These are phyloP conservation scores for Candida railenensis DNA, from an alignment of 805 yeast species.

Conservation along the genomic window DNA sequence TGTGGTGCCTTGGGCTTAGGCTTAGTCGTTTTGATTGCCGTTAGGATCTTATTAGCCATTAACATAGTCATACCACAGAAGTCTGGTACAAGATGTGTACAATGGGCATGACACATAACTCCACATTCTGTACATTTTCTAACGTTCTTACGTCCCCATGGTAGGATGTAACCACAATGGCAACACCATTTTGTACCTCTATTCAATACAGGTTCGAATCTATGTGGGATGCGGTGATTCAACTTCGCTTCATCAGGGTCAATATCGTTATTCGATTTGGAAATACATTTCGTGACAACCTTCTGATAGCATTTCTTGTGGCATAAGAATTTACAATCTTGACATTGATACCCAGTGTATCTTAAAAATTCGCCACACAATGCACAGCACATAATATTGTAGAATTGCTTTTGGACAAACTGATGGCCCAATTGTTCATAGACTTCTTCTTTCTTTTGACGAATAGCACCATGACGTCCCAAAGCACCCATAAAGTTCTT, in stretches of 20 bases:
- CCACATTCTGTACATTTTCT: conserved; percentile 94
- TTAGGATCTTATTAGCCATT: conserved; percentile 85
- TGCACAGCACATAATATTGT: conserved; percentile 96
- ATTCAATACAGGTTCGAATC: conserved; percentile 89
- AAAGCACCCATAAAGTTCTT: conserved; percentile 43
- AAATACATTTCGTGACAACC: conserved; percentile 81
- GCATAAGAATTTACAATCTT: conserved; percentile 77
- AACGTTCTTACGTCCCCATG: conserved; percentile 92
- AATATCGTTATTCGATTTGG: conserved; percentile 66
- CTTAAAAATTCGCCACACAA: conserved; percentile 93
- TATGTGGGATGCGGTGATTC: conserved; percentile 95
- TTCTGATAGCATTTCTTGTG: conserved; percentile 79
- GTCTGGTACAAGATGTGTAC: conserved; percentile 95
- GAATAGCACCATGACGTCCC: conserved; percentile 95
- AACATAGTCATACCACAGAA: conserved; percentile 99
- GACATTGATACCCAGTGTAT: conserved; percentile 83
- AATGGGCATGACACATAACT: conserved; percentile 87
- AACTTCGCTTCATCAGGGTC: conserved; percentile 77
- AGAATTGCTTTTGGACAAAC: conserved; percentile 91
- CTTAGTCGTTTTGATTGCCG: conserved; percentile 67
- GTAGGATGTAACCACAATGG: conserved; percentile 95
- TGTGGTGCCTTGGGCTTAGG: conserved; percentile 7
- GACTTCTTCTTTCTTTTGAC: conserved; percentile 87
- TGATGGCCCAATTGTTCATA: conserved; percentile 97
- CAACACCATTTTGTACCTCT: conserved; percentile 99